phyloP scores from a whole-genome alignment of 2,329 filamentous ascomycete genomes.

The Aspergillus piperis region DNA sequence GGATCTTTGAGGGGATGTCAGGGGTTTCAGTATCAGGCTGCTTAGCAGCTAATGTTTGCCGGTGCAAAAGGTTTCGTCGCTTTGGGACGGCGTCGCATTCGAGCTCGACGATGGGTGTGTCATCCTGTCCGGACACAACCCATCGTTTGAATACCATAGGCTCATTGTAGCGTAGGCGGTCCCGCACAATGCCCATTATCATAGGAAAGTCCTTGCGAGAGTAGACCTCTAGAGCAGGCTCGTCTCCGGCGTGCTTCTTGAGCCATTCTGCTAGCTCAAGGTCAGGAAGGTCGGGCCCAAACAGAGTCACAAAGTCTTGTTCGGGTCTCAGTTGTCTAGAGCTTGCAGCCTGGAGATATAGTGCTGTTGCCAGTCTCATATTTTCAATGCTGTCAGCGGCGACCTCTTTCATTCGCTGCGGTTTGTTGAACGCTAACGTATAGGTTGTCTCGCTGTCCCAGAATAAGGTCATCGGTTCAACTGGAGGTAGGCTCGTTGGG shows the following conservation, averaged over 20 bases:
- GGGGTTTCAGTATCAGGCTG: slow-evolving; percentile 9
- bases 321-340: slow-evolving; percentile 6
- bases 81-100: slow-evolving; percentile 31
- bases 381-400: slow-evolving; percentile 25
- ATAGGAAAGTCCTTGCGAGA: slow-evolving; percentile 3
- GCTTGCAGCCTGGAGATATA: slow-evolving; percentile 30
- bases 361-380: slow-evolving; percentile 35
- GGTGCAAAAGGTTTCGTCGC: slow-evolving; percentile 31
- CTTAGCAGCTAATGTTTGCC: slow-evolving; percentile 10
- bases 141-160: slow-evolving; percentile 30
- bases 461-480: slow-evolving; percentile 29
- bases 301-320: slow-evolving; percentile 31
- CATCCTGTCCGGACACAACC: slow-evolving; percentile 16
- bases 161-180: slow-evolving; percentile 26
- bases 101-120: slow-evolving; percentile 19
- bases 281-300: slow-evolving; percentile 25
- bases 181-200: slow-evolving; percentile 30
- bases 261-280: slow-evolving; percentile 26
- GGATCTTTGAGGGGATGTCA: slow-evolving; percentile 18
- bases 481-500: slow-evolving; percentile 19
- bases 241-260: slow-evolving; percentile 20
- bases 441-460: slow-evolving; percentile 31
- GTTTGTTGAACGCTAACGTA: slow-evolving; percentile 21
- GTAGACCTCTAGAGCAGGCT: slow-evolving; percentile 27
- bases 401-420: slow-evolving; percentile 11